Percentiles rank a stretch among this genome's conserved stretches.
phyloP scores from a whole-genome alignment of 768 basidiomycete species.

The Pulveroboletus sp. region DNA sequence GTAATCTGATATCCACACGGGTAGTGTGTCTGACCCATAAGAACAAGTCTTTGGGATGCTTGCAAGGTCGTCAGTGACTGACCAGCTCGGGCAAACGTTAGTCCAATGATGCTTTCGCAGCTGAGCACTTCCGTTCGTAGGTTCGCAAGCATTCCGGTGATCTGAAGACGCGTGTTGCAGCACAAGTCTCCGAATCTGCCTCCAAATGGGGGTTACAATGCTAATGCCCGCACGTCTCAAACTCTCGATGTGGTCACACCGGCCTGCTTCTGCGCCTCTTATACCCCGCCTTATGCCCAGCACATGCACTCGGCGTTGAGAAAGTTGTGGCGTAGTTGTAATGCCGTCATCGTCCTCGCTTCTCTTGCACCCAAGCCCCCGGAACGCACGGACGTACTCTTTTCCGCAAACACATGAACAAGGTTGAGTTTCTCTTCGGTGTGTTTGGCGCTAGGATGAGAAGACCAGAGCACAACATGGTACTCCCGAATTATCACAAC shows the following conservation, averaged over 20 bases:
- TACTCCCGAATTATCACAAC: conserved; percentile 3
- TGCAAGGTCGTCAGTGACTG: neutral
- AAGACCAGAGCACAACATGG: neutral
- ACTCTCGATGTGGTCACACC: neutral
- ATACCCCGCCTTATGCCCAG: neutral
- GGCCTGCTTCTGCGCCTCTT: neutral
- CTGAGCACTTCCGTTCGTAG: no score
- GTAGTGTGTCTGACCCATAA: neutral
- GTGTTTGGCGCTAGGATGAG: neutral
- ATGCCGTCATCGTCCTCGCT: neutral
- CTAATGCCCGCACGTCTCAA: neutral
- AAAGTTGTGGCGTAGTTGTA: neutral
- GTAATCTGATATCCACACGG: neutral
- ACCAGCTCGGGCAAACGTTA: neutral
- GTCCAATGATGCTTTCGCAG: neutral
- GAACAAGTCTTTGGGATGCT: neutral
- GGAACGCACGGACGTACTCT: neutral
- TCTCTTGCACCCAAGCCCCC: neutral
- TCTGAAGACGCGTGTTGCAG: neutral
- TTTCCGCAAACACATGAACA: conserved; percentile 2
- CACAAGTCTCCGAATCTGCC: neutral
- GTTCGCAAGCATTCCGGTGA: no score
- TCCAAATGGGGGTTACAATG: neutral
- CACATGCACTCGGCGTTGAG: neutral
- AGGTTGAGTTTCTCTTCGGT: conserved; percentile 12